Percentiles rank a stretch among this genome's conserved stretches.
These are phyloP conservation scores for Hymenoscyphus infarciens DNA, from an alignment of 2,329 filamentous ascomycete species.

Conservation along the genomic window DNA sequence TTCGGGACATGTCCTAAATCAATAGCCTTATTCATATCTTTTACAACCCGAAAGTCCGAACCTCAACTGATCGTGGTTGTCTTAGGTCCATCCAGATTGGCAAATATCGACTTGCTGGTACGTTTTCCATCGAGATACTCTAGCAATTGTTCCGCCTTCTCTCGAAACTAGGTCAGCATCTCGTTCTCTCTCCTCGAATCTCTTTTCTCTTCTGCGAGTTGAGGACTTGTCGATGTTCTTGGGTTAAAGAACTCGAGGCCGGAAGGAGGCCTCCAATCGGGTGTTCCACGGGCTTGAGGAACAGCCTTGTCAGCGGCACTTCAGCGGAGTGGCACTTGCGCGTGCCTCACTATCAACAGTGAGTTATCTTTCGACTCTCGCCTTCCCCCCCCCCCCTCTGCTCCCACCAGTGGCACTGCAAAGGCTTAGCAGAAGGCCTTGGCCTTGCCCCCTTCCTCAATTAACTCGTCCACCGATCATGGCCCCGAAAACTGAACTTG, in stretches of 20 bases:
- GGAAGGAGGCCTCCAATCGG: not conserved
- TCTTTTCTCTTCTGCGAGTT: too few species aligned
- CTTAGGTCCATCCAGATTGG: too few species aligned
- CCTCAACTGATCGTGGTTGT: too few species aligned
- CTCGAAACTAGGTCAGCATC: too few species aligned
- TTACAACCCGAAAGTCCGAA: too few species aligned
- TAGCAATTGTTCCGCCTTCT: too few species aligned
- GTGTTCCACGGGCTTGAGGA: not conserved
- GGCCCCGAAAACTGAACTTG: constrained; percentile 9
- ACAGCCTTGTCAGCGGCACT: not conserved
- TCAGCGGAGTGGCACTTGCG: not conserved
- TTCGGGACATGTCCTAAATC: too few species aligned
- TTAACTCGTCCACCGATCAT: constrained; percentile 1
- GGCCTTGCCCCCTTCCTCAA: not conserved
- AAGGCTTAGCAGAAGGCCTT: not conserved
- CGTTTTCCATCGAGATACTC: too few species aligned
- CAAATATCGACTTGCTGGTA: too few species aligned
- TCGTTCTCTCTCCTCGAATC: too few species aligned
- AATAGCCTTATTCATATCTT: too few species aligned
- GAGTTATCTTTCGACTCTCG: not conserved
- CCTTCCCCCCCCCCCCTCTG: not conserved
- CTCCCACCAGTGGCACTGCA: not conserved
- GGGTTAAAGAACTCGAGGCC: not conserved
- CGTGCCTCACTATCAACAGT: constrained; percentile 9
- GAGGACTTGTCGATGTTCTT: too few species aligned